These are phyloP conservation scores for Alternaria rosae DNA, from an alignment of 2,329 filamentous ascomycete species.

Conservation along the genomic window DNA sequence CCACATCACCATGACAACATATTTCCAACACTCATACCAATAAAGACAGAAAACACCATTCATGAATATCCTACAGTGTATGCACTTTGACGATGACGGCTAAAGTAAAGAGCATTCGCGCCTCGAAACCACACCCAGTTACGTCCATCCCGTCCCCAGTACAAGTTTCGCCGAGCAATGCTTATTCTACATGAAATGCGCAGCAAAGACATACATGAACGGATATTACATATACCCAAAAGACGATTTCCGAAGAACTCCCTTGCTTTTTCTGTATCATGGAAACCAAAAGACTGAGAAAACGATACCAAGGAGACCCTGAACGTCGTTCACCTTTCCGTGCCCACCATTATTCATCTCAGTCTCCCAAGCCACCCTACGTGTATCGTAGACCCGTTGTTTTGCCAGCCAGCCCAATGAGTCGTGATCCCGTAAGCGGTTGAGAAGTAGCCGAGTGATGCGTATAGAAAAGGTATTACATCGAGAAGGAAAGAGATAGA, in stretches of 20 bases:
- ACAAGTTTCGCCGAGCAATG: conserved; percentile 29
- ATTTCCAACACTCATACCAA: neutral
- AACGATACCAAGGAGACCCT: conserved; percentile 14
- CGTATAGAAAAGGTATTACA: conserved; percentile 26
- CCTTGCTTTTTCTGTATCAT: conserved; percentile 25
- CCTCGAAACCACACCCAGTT: conserved; percentile 8
- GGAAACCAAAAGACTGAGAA: conserved; percentile 12
- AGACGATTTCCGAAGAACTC: conserved; percentile 21
- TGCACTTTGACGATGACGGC: conserved; percentile 17
- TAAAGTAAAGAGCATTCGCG: conserved; percentile 5
- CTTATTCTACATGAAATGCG: conserved; percentile 32
- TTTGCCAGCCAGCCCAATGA: conserved; percentile 37
- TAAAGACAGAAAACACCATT: conserved; percentile 16
- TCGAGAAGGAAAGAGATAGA: conserved; percentile 21
- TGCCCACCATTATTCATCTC: conserved; percentile 3
- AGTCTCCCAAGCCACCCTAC: conserved; percentile 15
- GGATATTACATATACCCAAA: conserved; percentile 16
- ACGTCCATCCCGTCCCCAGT: conserved; percentile 6
- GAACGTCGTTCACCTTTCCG: neutral
- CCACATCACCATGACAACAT: neutral
- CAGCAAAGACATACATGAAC: conserved; percentile 17
- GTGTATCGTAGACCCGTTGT: conserved; percentile 24
- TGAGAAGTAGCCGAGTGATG: conserved; percentile 18
- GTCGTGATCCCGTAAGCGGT: conserved; percentile 27
- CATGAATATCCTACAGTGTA: conserved; percentile 31